Evolutionary conservation across 106 monocot genomes (phyloP).

Genomic region (Apostasia shenzhenica): DNA sequence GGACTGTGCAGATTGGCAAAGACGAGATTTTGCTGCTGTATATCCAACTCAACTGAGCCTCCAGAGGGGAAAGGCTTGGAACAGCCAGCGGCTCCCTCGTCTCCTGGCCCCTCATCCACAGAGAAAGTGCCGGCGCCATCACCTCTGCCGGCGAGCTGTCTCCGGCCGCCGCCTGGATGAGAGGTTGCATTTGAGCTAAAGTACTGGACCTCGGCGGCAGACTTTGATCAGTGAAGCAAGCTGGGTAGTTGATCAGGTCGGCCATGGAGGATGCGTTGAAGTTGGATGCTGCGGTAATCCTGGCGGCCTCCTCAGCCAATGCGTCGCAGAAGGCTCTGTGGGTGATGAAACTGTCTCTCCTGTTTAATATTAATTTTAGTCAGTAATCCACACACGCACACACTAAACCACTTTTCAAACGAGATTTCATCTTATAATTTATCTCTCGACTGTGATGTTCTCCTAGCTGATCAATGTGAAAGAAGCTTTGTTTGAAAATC

Average conservation of each 20-base stretch:
- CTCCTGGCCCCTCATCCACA: slow-evolving; percentile 17
- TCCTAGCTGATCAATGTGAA: too few species aligned
- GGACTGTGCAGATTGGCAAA: not conserved
- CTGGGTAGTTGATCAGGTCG: not conserved
- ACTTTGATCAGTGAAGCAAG: not conserved
- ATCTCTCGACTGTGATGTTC: too few species aligned
- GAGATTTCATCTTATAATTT: too few species aligned
- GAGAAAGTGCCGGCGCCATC: slow-evolving; percentile 11
- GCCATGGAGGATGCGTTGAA: not conserved
- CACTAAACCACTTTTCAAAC: too few species aligned
- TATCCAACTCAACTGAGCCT: slow-evolving; percentile 28
- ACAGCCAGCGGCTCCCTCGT: not conserved
- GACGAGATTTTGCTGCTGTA: slow-evolving; percentile 15
- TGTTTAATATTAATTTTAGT: slow-evolving; percentile 1
- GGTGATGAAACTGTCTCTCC: slow-evolving; percentile 70
- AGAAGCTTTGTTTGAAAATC: too few species aligned
- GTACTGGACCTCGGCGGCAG: too few species aligned
- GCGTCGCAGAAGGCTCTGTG: slow-evolving; percentile 77
- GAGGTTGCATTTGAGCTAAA: not conserved
- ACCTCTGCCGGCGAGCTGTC: too few species aligned
- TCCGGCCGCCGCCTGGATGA: not conserved
- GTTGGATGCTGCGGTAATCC: slow-evolving; percentile 31
- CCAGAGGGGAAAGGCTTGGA: slow-evolving; percentile 5
- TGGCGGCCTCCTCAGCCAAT: slow-evolving; percentile 55
- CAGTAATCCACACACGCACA: too few species aligned